Percentiles rank a stretch among this genome's conserved stretches.
Conservation (phyloP, 352 stramenopile species). For the Thraustochytrium striatum region DNA sequence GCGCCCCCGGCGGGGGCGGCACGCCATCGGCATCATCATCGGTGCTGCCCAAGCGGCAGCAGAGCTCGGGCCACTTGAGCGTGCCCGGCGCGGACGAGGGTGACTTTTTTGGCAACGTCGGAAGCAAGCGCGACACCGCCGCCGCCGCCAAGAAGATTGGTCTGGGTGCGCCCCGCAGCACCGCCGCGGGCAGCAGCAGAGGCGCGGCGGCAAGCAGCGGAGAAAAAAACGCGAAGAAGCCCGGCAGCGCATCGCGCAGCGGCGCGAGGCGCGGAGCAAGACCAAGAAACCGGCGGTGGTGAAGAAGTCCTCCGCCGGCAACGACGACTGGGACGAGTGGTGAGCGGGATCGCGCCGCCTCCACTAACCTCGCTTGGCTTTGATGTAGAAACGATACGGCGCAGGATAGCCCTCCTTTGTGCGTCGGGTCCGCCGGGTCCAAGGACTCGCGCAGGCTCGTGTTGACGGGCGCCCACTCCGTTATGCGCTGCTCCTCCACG, state of each 20-base stretch:
- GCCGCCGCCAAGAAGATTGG: background rate
- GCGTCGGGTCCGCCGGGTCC: constrained; percentile 32
- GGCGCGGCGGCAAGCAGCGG: background rate
- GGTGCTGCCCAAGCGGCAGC: background rate
- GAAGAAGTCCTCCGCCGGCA: background rate
- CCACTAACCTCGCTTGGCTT: constrained; percentile 43
- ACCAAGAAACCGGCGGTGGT: background rate
- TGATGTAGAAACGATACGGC: constrained; percentile 44
- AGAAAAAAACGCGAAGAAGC: constrained; percentile 42
- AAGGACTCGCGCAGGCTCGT: constrained; percentile 33
- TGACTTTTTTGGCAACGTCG: constrained; percentile 12
- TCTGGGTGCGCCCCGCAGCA: background rate
- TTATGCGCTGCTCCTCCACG: constrained; percentile 36
- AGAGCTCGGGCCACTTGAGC: background rate
- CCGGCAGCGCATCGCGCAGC: constrained; percentile 36
- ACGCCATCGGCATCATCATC: background rate
- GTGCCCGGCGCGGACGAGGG: background rate
- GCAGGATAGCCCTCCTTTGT: constrained; percentile 48
- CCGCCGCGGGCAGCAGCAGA: background rate
- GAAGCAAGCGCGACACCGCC: background rate
- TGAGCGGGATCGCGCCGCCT: no score
- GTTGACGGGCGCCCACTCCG: constrained; percentile 40
- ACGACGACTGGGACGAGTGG: constrained; percentile 49
- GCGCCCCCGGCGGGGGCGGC: background rate
- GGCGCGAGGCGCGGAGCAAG: background rate